Base-by-base conservation (phyloP, 2,329 filamentous ascomycete species). In the Penicillium sp. region DNA sequence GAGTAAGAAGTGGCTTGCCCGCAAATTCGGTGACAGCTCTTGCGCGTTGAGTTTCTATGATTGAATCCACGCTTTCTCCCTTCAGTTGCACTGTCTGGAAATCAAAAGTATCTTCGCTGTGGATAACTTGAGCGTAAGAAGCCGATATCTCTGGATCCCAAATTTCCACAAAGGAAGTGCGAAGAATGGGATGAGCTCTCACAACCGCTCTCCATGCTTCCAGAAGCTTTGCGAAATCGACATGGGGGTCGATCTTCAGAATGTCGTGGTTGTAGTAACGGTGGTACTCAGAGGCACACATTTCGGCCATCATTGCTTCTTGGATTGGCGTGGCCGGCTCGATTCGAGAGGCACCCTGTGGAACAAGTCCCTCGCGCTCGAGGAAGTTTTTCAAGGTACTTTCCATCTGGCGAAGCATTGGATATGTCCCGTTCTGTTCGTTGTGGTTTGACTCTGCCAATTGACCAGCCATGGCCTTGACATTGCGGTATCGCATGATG, bases 261-360 rank as follows among this genome's bases (percentile, higher is more conserved):
- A 92, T 72, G 61, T 96, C 89, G 51, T 94, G 86, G 56, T 95
- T 96, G 75, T 90, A 95, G 66, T 97, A 97, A 56, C 85, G 81
- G 10, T 78, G 74, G 60, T 88, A 92, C 3, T 82, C 77, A 0
- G 90, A 94, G 14, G 83, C 78, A 0, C 90, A 58, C 88, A 95
- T 95, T 54, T 90, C 88, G 0, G 86, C 85, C 2, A 95, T 74
- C 84, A 96, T 90, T 1, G 87, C 86, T 68, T 96, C 90, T 71
- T 97, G 92, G 5, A 95, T 77, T 6, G 91, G 86, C 0, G 92
- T 95, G 0, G 87, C 81, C 0, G 91, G 91, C 2, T 94, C 71
- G 2, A 92, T 71, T 3, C 76, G 68, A 45, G 88, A 82, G 1
- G 86, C 63, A 10, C 75, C 63, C 0, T 68, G 54, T 7, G 80